Evolutionary conservation across 163 green algal species (phyloP).

Genomic region (Chlamydomonas reinhardtii): DNA sequence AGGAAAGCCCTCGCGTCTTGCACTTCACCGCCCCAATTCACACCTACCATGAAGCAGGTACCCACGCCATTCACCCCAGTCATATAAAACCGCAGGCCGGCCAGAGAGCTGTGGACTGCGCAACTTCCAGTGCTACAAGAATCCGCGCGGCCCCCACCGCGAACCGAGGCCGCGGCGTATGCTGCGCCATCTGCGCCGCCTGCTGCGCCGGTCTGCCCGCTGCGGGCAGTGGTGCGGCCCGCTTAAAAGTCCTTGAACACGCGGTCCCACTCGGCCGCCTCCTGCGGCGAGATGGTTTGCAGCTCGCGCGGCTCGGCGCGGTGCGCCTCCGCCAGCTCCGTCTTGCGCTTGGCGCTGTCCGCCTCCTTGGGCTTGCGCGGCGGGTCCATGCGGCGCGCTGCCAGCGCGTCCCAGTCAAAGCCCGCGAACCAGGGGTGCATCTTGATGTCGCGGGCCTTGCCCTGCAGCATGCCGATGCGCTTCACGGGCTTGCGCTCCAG

Average conservation of each 20-base stretch:
- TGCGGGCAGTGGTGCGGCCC: too few species aligned
- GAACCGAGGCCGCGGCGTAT: too few species aligned
- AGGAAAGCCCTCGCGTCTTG: too few species aligned
- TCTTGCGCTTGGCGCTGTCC: conserved; percentile 89
- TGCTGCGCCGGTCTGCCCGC: too few species aligned
- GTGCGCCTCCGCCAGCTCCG: conserved; percentile 71
- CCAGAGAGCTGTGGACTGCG: too few species aligned
- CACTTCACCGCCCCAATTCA: too few species aligned
- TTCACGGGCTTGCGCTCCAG: conserved; percentile 91
- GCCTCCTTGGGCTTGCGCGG: conserved; percentile 78
- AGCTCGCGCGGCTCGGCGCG: conserved; percentile 40
- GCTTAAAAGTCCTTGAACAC: conserved; percentile 51
- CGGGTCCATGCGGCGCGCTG: conserved; percentile 81
- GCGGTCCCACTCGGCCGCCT: conserved; percentile 45
- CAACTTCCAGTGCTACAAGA: too few species aligned
- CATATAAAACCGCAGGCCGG: too few species aligned
- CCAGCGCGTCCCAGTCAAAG: conserved; percentile 93
- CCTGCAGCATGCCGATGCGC: conserved; percentile 89
- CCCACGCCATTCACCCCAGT: too few species aligned
- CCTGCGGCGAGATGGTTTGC: neutral
- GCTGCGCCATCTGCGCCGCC: too few species aligned
- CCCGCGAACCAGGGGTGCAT: conserved; percentile 92
- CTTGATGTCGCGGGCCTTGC: conserved; percentile 89
- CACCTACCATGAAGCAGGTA: too few species aligned
- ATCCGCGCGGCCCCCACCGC: too few species aligned